A percentile compares a stretch with the other conserved stretches of the same genome.
These are phyloP conservation scores for Entoloma clypeatum DNA, from an alignment of 1,284 basidiomycete species.

Conservation along the genomic window DNA sequence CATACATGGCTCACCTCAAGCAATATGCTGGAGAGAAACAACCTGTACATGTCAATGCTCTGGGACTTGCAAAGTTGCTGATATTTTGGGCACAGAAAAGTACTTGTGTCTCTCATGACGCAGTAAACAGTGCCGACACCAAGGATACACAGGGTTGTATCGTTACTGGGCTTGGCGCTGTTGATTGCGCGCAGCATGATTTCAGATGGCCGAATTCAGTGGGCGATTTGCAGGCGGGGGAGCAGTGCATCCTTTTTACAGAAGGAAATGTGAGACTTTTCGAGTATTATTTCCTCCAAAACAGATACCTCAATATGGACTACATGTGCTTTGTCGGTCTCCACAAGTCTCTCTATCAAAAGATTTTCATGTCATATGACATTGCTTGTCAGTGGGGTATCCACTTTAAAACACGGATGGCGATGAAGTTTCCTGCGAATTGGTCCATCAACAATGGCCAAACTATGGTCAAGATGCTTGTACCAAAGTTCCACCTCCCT, in stretches of 20 bases:
- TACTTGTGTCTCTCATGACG: constrained; percentile 10
- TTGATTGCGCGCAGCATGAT: constrained; percentile 13
- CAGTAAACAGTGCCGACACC: constrained; percentile 7
- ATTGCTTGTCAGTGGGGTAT: constrained; percentile 13
- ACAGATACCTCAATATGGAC: constrained; percentile 17
- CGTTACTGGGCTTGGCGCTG: constrained; percentile 4
- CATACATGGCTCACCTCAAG: too few species aligned
- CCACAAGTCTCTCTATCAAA: not conserved
- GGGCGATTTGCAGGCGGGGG: constrained; percentile 14
- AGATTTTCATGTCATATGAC: constrained; percentile 11
- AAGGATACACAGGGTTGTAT: constrained; percentile 1
- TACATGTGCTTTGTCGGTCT: constrained; percentile 10
- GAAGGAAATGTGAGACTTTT: too few species aligned
- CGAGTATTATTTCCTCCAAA: too few species aligned
- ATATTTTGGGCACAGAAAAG: constrained; percentile 2
- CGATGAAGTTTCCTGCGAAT: too few species aligned
- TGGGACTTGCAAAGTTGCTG: too few species aligned
- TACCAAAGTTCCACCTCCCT: constrained; percentile 3
- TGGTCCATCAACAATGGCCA: too few species aligned
- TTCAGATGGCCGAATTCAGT: constrained; percentile 8
- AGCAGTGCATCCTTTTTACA: constrained; percentile 11
- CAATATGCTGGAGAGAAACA: too few species aligned
- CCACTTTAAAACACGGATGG: constrained; percentile 7
- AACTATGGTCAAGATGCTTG: too few species aligned
- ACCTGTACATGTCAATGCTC: too few species aligned